Evolutionary conservation across 192 early-diverging fungal species (phyloP).

Genomic region (Coemansia sp.): DNA sequence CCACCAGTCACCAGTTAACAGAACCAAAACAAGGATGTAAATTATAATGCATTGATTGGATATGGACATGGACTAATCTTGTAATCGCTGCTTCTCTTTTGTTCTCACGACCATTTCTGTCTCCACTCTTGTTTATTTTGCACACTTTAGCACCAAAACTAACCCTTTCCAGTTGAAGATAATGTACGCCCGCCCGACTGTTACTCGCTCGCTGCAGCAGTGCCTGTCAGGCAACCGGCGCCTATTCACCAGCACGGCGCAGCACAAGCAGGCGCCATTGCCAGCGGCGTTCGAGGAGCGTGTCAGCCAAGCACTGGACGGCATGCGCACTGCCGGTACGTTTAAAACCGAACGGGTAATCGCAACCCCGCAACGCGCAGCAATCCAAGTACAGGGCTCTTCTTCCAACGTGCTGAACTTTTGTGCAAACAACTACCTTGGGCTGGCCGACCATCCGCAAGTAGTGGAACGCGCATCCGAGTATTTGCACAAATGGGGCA

Average conservation of each 20-base stretch:
- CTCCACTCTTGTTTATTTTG: neutral
- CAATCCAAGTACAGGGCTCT: slow-evolving; percentile 52
- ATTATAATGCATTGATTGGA: too few species aligned
- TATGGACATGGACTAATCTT: neutral
- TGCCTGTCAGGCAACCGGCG: slow-evolving; percentile 4
- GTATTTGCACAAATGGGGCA: slow-evolving; percentile 59
- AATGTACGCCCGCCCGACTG: neutral
- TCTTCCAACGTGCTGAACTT: slow-evolving; percentile 57
- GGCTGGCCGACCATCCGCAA: slow-evolving; percentile 58
- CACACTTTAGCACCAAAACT: neutral
- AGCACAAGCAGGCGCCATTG: slow-evolving; percentile 11
- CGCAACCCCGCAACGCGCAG: slow-evolving; percentile 55
- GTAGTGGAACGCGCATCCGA: slow-evolving; percentile 55
- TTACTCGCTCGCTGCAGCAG: neutral
- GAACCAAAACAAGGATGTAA: too few species aligned
- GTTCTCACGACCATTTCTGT: neutral
- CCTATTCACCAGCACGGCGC: slow-evolving; percentile 6
- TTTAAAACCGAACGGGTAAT: slow-evolving; percentile 69
- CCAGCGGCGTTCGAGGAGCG: slow-evolving; percentile 44
- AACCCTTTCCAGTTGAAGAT: neutral
- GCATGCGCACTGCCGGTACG: slow-evolving; percentile 60
- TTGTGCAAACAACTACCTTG: slow-evolving; percentile 73
- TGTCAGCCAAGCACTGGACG: slow-evolving; percentile 50
- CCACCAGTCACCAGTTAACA: too few species aligned
- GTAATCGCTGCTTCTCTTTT: neutral